Base-by-base conservation (phyloP, 2,329 filamentous ascomycete genomes). In the Alternaria panax region DNA sequence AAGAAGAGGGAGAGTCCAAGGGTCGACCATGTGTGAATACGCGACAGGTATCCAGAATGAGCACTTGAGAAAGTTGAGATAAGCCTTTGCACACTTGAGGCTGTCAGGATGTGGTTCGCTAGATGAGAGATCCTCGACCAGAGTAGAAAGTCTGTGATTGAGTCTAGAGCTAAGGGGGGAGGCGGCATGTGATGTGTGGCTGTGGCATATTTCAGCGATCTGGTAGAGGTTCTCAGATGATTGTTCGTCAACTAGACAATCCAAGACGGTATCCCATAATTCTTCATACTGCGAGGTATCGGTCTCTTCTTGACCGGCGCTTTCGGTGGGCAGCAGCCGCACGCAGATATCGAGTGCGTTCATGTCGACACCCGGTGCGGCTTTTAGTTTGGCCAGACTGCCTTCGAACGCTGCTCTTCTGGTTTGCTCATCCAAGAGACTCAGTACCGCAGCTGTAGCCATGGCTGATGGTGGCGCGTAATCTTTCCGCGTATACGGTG, bases 1-100 rank as follows among this genome's bases (percentile, higher is more conserved):
- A 6, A 78, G 53, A 8, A 65, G 11, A 14, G 59, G 32, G 9
- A 71, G 41, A 14, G 64, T 53, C n/a, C 54, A 47, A 2, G 62
- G 59, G 16, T 59, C 60, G 12, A 75, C 55, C 30, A 68, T 65
- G 38, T 75, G 72, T 14, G 59, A 46, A 25, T 56, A 54, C 8
- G 59, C 51, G 2, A 51, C 34, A 3, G 73, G 66, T 6, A 74
- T 63, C 74, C 72, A 76, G 52, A 69, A 76, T 4, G 71, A 76
- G 57, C 66, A 68, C 54, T 73, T 74, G 24, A 77, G 56, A 34
- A 77, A 74, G 6, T 52, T 60, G 11, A 76, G 51, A 54, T 71
- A 72, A 1, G 64, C 59, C 40, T 59, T 41, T 46, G 56, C 32
- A 60, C 14, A 34, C 12, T 34, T 25, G 27, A 50, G 40, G 38